Conservation (phyloP, 2,329 filamentous ascomycete genomes). For the Xylaria polymorpha region DNA sequence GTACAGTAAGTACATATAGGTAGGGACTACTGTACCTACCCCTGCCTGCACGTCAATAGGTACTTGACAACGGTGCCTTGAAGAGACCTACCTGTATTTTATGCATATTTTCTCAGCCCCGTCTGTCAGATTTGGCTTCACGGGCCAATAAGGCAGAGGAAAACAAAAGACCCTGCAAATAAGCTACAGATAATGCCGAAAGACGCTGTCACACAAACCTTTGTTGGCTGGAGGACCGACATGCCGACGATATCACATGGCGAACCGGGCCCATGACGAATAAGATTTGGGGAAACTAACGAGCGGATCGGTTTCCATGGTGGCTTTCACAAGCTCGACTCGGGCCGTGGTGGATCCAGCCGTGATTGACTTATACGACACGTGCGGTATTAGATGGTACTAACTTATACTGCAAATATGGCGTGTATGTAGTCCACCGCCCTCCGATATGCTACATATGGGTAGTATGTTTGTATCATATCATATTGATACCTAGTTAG, state of each 20-base stretch:
- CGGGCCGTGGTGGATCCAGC: slow-evolving; percentile 28
- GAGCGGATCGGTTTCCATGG: slow-evolving; percentile 4
- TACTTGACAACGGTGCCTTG: background rate
- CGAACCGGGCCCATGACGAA: background rate
- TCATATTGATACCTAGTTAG: background rate
- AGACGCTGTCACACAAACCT: background rate
- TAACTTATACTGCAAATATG: background rate
- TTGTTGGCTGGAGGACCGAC: background rate
- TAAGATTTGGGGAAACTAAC: background rate
- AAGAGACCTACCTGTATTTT: background rate
- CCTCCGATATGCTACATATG: background rate
- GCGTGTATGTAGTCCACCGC: background rate
- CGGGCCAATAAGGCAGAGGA: background rate
- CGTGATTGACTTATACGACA: background rate
- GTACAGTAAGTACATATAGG: no score
- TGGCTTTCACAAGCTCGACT: slow-evolving; percentile 7
- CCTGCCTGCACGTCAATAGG: slow-evolving; percentile 1
- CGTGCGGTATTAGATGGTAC: background rate
- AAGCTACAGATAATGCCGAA: background rate
- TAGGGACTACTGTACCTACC: no score
- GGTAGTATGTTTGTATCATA: background rate
- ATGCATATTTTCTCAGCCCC: slow-evolving; percentile 1
- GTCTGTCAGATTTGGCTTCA: background rate
- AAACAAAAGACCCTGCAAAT: no score
- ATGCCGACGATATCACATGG: background rate